Evolutionary conservation across 345 rosid genomes (phyloP), one percentile per base, ranked within the genome.

Genomic region (Brassica nigra): DNA sequence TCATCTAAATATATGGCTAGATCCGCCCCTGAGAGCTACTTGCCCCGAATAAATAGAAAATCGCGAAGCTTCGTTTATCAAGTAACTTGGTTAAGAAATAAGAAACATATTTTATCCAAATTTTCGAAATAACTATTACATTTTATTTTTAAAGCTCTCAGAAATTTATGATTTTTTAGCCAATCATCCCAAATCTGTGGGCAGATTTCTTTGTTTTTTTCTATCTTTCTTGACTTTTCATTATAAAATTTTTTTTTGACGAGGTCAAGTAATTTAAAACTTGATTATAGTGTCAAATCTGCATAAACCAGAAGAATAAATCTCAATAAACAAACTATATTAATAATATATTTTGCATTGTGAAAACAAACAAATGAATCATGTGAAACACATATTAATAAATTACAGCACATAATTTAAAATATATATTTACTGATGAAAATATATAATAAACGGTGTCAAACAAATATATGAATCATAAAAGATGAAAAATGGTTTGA

Each of bases 101-200:
- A 52, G 15, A 52, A 31, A 54, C 11, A 54, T 31, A 70, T 31
- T 54, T 31, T 16, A 55, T 54, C 1, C 23, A 10, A 9, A 37
- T 37, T 28, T 28, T 27, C 4, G 5, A 28, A 7, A 33, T 30
- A 31, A 31, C 7, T 34, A 55, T 23, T 20, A 33, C 15, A 12
- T 20, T 34, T 9, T 28, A 12, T 36, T 10, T 59, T 9, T n/a
- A 59, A 8, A 59, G 20, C 36, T 61, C 37, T 27, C 4, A 37
- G 4, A 34, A 34, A 71, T 7, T 37, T 59, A 10, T 72, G 37
- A 27, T 39, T 14, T 23, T 4, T 23, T 72, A 58, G 31, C 36
- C n/a, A 68, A 47, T 6, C 33, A 71, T 58, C 54, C 55, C 37
- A 58, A 74, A 49, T 49, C 68, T 12, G 58, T 72, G 68, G 76